Evolutionary conservation across 2,329 filamentous ascomycete species (phyloP), one percentile per base, ranked within the genome.

Genomic region (Trichophyton benhamiae): DNA sequence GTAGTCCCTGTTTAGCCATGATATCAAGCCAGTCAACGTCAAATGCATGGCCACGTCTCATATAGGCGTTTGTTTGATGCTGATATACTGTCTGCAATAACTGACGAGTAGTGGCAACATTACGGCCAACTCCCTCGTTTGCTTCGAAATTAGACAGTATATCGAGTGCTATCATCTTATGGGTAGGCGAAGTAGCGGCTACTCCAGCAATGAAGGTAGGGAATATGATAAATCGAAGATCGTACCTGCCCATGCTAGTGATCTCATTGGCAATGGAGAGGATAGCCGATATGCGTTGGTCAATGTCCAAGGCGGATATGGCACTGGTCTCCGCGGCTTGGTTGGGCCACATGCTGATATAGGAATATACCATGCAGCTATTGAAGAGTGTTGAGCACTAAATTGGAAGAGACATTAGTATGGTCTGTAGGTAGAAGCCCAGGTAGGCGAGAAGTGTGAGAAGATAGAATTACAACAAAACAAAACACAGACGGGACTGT

Each of bases 151-250:
- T 70, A n/a, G 70, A 72, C 42, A 83, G 73, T 58, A 82, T 65
- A n/a, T 79, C 74, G 61, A 82, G 70, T 1, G 78, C 78, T 65
- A 74, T 71, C 60, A 72, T 71, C 66, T 82, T 80, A 20, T 77
- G 72, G 3, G 71, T 71, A 7, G 70, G 70, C 25, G 76, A 72
- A 0, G 67, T 70, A 1, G 73, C 70, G 9, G 76, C 76, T 17
- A 78, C 74, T 2, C 80, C 81, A 0, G 80, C 79, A 62, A 83
- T 75, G 66, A 83, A 83, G 0, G 82, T 65, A 0, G 81, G 80
- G 63, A 83, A 82, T 1, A 80, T 72, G 3, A 80, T 67, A 61
- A 78, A 79, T 22, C 77, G 74, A 15, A 75, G 73, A 52, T 78
- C 74, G 13, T 74, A 71, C 9, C 73, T 73, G 3, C 71, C 70